A percentile compares a stretch with the other conserved stretches of the same genome.
Evolutionary conservation across 2,329 filamentous ascomycete species (phyloP).

Genomic region (Bipolaris sorokiniana): DNA sequence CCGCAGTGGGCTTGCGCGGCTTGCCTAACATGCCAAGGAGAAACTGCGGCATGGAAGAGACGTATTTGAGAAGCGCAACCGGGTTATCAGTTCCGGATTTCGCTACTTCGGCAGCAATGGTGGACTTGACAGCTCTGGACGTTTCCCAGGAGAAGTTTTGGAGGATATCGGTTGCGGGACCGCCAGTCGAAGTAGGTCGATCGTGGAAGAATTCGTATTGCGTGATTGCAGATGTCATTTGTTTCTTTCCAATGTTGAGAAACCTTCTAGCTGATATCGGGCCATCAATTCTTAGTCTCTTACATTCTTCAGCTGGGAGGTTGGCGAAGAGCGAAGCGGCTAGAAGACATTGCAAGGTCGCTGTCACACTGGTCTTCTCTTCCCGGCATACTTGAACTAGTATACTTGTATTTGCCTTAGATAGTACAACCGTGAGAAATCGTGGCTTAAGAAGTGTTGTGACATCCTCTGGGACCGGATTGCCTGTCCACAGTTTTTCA

Average conservation of each 20-base stretch:
- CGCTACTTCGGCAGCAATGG: slow-evolving; percentile 21
- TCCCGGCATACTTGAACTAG: slow-evolving; percentile 45
- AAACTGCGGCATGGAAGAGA: slow-evolving; percentile 49
- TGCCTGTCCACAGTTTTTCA: slow-evolving; percentile 35
- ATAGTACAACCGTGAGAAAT: slow-evolving; percentile 43
- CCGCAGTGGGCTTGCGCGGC: slow-evolving; percentile 48
- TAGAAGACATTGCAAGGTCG: slow-evolving; percentile 48
- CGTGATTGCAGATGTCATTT: slow-evolving; percentile 36
- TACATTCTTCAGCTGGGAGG: slow-evolving; percentile 37
- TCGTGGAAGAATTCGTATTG: slow-evolving; percentile 21
- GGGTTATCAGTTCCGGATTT: slow-evolving; percentile 40
- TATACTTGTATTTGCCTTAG: slow-evolving; percentile 33
- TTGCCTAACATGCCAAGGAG: slow-evolving; percentile 50
- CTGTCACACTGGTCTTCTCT: slow-evolving; percentile 52
- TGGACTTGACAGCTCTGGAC: slow-evolving; percentile 23
- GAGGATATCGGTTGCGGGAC: neutral
- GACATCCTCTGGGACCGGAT: slow-evolving; percentile 19
- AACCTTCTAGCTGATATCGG: slow-evolving; percentile 40
- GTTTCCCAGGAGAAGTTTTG: slow-evolving; percentile 30
- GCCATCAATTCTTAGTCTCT: slow-evolving; percentile 40
- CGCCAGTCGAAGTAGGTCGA: slow-evolving; percentile 1
- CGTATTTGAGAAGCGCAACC: slow-evolving; percentile 50
- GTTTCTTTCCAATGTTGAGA: slow-evolving; percentile 25
- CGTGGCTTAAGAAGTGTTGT: slow-evolving; percentile 25
- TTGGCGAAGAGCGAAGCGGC: slow-evolving; percentile 47